Conservation (phyloP, 257 asterid species). For the Solanum habrochaites region DNA sequence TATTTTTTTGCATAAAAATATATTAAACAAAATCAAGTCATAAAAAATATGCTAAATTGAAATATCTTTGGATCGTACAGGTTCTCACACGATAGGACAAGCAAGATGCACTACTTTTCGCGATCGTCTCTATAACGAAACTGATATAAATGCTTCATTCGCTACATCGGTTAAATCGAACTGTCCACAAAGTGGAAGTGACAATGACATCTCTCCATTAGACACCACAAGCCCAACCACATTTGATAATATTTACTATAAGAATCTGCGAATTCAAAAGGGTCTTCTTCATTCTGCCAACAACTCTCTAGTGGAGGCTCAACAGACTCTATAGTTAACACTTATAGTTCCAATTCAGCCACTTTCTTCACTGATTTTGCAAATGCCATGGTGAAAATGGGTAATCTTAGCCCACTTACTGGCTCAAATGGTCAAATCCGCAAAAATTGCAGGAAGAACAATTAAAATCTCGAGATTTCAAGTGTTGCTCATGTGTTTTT, state of each 20-base stretch:
- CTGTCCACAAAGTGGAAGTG: neutral
- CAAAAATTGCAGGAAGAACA: neutral
- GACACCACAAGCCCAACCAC: neutral
- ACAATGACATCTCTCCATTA: neutral
- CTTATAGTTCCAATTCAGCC: neutral
- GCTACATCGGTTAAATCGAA: neutral
- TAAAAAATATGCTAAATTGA: neutral
- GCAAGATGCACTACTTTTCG: neutral
- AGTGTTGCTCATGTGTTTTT: neutral
- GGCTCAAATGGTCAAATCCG: neutral
- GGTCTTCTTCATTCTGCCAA: neutral
- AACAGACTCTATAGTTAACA: neutral
- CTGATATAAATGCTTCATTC: neutral
- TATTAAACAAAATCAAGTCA: accelerated
- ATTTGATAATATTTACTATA: neutral
- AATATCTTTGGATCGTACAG: neutral
- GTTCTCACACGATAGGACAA: neutral
- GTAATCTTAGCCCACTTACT: neutral
- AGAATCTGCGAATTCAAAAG: neutral
- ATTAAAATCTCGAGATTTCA: neutral
- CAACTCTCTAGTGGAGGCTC: neutral
- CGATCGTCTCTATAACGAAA: neutral
- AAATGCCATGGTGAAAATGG: neutral
- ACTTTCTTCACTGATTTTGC: neutral
- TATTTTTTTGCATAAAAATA: neutral